Evolutionary conservation across 1,139 yeast species (phyloP).

Genomic region (Magnusiomyces starmeri): DNA sequence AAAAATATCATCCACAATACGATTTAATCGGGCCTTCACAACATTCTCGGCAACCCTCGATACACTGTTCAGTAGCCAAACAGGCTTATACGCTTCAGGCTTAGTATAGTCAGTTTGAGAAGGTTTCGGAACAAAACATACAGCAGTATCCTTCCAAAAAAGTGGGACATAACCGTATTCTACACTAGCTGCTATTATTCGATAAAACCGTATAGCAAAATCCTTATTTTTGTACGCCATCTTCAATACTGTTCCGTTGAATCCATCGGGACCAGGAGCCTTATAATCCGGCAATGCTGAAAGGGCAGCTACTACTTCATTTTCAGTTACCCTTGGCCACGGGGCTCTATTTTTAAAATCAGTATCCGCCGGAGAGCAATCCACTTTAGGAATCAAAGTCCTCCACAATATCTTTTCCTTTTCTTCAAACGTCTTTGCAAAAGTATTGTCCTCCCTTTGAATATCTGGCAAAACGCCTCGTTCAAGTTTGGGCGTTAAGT

Average conservation of each 20-base stretch:
- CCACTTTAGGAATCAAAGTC: background rate
- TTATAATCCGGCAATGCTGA: slow-evolving; percentile 2
- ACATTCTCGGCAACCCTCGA: slow-evolving; percentile 15
- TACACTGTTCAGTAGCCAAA: slow-evolving; percentile 14
- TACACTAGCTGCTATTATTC: slow-evolving; percentile 3
- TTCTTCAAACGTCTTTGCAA: background rate
- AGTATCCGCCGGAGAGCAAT: background rate
- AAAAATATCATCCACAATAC: slow-evolving; percentile 4
- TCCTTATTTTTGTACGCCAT: slow-evolving; percentile 1
- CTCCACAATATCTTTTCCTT: background rate
- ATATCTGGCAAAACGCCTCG: background rate
- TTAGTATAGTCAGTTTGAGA: too few species aligned
- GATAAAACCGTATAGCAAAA: background rate
- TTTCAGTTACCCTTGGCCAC: background rate
- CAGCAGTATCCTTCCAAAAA: background rate
- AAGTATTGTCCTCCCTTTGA: background rate
- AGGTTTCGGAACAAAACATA: too few species aligned
- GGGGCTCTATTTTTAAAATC: too few species aligned
- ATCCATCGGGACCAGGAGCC: slow-evolving; percentile 9
- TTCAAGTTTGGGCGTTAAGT: background rate
- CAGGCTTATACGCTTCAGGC: too few species aligned
- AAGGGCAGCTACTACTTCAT: background rate
- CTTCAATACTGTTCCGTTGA: slow-evolving; percentile 8
- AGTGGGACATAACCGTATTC: background rate
- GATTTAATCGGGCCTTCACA: slow-evolving; percentile 7